Conservation (phyloP, 148 eudicot species). For the Nepenthes mirabilis region DNA sequence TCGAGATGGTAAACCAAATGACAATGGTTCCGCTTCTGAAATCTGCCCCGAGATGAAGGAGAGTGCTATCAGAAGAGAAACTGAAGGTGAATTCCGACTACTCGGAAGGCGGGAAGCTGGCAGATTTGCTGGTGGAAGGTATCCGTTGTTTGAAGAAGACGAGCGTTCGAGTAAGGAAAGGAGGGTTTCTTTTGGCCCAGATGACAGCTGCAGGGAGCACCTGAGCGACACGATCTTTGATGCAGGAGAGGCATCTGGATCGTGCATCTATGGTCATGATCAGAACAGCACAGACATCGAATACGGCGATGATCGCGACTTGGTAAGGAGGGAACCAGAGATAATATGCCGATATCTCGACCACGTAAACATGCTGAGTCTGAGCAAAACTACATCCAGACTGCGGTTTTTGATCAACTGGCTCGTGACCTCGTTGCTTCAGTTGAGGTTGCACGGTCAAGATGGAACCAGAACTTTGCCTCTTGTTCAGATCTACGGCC, state of each 20-base stretch:
- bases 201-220: constrained; percentile 36
- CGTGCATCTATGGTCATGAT: constrained; percentile 42
- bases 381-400: constrained; percentile 73
- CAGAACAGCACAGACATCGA: constrained; percentile 52
- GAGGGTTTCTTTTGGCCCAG: constrained; percentile 59
- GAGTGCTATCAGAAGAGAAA: constrained; percentile 82
- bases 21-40: constrained; percentile 27
- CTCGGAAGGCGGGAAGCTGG: constrained; percentile 72
- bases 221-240: constrained; percentile 30
- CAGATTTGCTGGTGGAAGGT: constrained; percentile 35
- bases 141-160: constrained; percentile 57
- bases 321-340: constrained; percentile 74
- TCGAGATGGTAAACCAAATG: constrained; percentile 12
- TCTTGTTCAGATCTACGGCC: constrained; percentile 86
- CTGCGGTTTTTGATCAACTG: constrained; percentile 78
- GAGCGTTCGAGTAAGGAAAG: constrained; percentile 47
- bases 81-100: constrained; percentile 89
- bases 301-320: constrained; percentile 44
- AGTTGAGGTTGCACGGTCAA: constrained; percentile 43
- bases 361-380: constrained; percentile 90
- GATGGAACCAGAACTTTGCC: constrained; percentile 24
- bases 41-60: constrained; percentile 43
- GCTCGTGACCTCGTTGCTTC: constrained; percentile 84
- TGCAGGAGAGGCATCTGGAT: constrained; percentile 38
- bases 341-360: constrained; percentile 82